phyloP scores from a whole-genome alignment of 257 asterid genomes.

The Solanum verrucosum region DNA sequence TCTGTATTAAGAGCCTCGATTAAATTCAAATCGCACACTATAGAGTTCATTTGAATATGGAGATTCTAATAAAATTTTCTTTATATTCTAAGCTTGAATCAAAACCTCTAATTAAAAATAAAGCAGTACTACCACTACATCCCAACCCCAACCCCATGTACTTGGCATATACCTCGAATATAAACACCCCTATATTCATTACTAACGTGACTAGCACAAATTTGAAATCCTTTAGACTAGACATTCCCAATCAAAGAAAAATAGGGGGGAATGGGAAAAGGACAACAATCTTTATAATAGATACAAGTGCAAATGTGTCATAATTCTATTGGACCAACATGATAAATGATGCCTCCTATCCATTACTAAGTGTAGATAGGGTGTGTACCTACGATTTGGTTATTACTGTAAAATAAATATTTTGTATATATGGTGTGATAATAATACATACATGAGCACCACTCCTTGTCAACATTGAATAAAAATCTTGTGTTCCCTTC shows the following conservation, averaged over 20 bases:
- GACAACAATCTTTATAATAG: neutral
- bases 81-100: no score
- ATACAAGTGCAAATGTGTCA: neutral
- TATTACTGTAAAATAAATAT: neutral
- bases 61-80: no score
- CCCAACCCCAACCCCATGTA: no score
- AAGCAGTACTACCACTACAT: rapidly evolving
- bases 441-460: constrained; percentile 14
- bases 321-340: constrained; percentile 9
- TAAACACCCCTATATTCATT: neutral
- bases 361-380: neutral
- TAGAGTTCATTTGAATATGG: rapidly evolving
- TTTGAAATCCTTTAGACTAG: neutral
- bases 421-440: neutral
- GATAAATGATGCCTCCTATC: neutral
- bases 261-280: neutral
- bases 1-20: no score
- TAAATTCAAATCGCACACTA: rapidly evolving
- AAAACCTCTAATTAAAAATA: no score
- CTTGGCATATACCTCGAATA: neutral
- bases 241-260: neutral
- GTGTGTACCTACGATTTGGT: neutral
- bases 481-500: neutral
- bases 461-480: constrained; percentile 9
- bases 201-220: constrained; percentile 20